Conservation (phyloP, 177 flowering plant genomes). For the Vitis hybrid region DNA sequence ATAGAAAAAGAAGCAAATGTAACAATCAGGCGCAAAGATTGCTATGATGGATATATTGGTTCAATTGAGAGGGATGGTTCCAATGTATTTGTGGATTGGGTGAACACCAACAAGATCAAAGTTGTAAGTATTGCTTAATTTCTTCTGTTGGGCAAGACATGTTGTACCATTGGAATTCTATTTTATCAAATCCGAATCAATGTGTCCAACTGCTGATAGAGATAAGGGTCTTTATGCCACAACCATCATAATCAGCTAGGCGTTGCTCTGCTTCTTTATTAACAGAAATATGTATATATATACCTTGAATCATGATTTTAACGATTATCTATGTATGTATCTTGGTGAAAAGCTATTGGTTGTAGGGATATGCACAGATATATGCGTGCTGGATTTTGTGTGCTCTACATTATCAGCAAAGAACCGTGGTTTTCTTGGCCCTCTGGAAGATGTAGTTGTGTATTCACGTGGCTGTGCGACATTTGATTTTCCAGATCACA, state of each 20-base stretch:
- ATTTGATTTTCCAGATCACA: slow-evolving; percentile 36
- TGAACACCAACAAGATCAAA: slow-evolving; percentile 37
- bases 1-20: slow-evolving; percentile 42
- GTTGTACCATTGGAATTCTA: too few relatives aligned
- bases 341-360: slow-evolving; percentile 30
- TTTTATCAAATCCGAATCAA: too few relatives aligned
- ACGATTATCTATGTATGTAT: neutral
- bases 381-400: slow-evolving; percentile 49
- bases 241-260: too few relatives aligned
- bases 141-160: neutral
- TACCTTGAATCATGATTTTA: too few relatives aligned
- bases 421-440: slow-evolving; percentile 33
- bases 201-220: too few relatives aligned
- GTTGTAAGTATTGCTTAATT: slow-evolving; percentile 17
- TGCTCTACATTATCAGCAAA: slow-evolving; percentile 46
- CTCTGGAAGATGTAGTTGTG: slow-evolving; percentile 39
- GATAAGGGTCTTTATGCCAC: neutral
- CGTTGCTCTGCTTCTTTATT: too few relatives aligned
- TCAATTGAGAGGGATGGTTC: slow-evolving; percentile 42
- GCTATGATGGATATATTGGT: slow-evolving; percentile 43
- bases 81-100: slow-evolving; percentile 44
- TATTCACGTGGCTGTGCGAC: slow-evolving; percentile 46
- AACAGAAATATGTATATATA: neutral
- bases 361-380: slow-evolving; percentile 48
- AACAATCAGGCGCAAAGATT: slow-evolving; percentile 45